Percentiles rank a stretch among this genome's conserved stretches.
phyloP scores from a whole-genome alignment of 2,329 filamentous ascomycete genomes.

The Neonectria magnoliae region DNA sequence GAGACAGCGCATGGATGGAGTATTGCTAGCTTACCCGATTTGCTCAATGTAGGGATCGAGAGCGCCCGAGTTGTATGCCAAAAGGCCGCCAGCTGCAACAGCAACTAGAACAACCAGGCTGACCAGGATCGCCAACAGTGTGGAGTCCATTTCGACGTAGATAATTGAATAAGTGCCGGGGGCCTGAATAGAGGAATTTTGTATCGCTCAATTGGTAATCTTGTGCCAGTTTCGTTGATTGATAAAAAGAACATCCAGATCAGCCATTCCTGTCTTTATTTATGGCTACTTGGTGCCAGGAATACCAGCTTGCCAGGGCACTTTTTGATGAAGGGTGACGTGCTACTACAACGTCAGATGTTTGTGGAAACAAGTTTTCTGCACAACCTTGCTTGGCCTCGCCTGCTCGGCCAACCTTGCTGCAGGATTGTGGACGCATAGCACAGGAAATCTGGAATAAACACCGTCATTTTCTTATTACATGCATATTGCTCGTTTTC shows the following conservation, averaged over 20 bases:
- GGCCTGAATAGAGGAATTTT: not conserved
- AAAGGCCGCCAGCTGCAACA: conserved; percentile 8
- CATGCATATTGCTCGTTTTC: not conserved
- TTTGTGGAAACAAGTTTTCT: conserved; percentile 19
- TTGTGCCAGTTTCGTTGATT: not conserved
- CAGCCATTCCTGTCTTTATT: not conserved
- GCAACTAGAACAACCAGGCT: conserved; percentile 2
- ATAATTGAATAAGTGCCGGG: not conserved
- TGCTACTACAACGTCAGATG: conserved; percentile 9
- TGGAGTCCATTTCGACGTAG: conserved; percentile 9
- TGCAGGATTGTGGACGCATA: not conserved
- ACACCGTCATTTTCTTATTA: conserved; percentile 1
- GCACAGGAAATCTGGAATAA: not conserved
- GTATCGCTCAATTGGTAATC: not conserved
- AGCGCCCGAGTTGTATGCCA: conserved; percentile 11
- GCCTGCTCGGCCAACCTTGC: not conserved
- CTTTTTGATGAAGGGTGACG: conserved; percentile 1
- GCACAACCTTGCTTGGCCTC: conserved; percentile 2
- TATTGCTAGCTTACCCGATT: conserved; percentile 17
- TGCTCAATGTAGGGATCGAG: conserved; percentile 12
- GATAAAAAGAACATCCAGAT: not conserved
- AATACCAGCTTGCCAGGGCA: not conserved
- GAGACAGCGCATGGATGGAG: not conserved
- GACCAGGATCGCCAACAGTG: conserved; percentile 5
- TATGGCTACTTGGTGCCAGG: not conserved